Base-by-base conservation (phyloP, 352 stramenopile genomes). In the Phytopythium boreale region DNA sequence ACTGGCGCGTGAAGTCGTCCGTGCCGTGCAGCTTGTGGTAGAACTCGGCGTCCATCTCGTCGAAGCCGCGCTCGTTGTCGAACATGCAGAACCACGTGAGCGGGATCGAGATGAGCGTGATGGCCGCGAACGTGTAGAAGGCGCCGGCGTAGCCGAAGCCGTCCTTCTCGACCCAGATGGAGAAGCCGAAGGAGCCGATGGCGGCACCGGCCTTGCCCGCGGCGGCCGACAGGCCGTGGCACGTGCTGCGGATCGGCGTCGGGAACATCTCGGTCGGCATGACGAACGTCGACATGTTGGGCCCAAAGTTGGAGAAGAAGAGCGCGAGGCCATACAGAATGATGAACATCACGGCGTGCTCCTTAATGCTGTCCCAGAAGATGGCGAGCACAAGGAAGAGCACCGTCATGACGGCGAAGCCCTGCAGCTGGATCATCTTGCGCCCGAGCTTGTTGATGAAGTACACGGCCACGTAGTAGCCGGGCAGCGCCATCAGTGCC, bases 271-370 rank as follows among this genome's bases (percentile, higher is more conserved):
- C 92, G 0, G 90, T 89, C 0, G 90, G 90, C 74, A 97, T 83
- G 19, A 97, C 82, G 72, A 97, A 97, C 8, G 88, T 96, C 36
- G 88, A 91, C 57, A 72, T 82, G 67, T 95, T 95, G 29, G 89
- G 88, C 0, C 89, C 89, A 62, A 97, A 96, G 68, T 96, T 94
- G 59, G 83, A 84, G 64, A 91, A 92, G 64, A 93, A 94, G 36
- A 96, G 80, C 2, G 84, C 71, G 14, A 90, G 64, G 1, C 84
- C 82, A 68, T 88, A 95, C 0, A 96, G 59, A 24, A 93, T 52
- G 52, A 94, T 80, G 59, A 95, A 95, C 2, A 85, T 62, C 51
- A 85, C 69, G 9, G 73, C 63, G 29, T 84, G 58, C 50, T 81
- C 55, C 60, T 88, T 70, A 31, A 92, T 68, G 22, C 68, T 56